phyloP scores from a whole-genome alignment of 805 yeast genomes.

The Vanderwaltozyma yarrowii region DNA sequence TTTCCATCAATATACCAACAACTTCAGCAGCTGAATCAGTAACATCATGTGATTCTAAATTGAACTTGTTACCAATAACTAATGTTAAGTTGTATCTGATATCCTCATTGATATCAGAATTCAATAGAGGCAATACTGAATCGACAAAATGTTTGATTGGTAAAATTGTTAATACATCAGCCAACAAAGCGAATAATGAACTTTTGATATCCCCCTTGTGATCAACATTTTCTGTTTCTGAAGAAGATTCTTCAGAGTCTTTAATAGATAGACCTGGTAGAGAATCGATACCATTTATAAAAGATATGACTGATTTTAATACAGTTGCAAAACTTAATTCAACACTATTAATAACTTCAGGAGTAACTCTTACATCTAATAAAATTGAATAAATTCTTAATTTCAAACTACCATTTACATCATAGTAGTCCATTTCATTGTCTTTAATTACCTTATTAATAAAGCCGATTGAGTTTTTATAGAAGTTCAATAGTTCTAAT shows the following conservation, averaged over 20 bases:
- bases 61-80: constrained; percentile 59
- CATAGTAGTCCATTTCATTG: constrained; percentile 22
- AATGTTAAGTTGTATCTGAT: constrained; percentile 53
- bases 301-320: constrained; percentile 17
- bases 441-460: constrained; percentile 42
- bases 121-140: constrained; percentile 41
- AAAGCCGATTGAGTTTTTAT: constrained; percentile 45
- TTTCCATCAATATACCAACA: constrained; percentile 40
- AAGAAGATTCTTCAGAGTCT: constrained; percentile 10
- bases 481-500: constrained; percentile 39
- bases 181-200: constrained; percentile 46
- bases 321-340: constrained; percentile 19
- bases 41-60: constrained; percentile 49
- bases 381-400: constrained; percentile 44
- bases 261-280: constrained; percentile 1
- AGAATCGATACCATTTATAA: constrained; percentile 12
- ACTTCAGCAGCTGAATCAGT: constrained; percentile 41
- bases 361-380: constrained; percentile 29
- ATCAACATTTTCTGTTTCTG: constrained; percentile 14
- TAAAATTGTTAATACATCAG: constrained; percentile 53
- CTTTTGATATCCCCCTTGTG: constrained; percentile 27
- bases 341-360: constrained; percentile 9
- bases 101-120: constrained; percentile 28
- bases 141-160: constrained; percentile 67
- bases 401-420: constrained; percentile 32